Base-by-base conservation (phyloP, 192 early-diverging fungal species). In the Gamsiella multidivaricata region DNA sequence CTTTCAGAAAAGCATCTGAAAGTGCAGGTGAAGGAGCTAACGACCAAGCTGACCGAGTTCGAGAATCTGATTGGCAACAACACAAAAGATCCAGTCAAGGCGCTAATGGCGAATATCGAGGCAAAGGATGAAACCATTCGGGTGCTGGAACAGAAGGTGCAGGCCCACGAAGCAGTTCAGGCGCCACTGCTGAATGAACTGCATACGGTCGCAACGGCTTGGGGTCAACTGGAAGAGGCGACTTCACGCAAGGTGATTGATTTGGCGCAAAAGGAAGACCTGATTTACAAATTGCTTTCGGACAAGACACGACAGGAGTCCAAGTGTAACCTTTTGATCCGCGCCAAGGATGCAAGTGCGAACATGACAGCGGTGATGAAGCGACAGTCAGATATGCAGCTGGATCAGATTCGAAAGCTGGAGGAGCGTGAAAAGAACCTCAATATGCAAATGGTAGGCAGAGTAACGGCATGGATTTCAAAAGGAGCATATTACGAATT, bases 261-360 rank as follows among this genome's bases (percentile, higher is more conserved):
- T 54, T 72, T 95, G 46, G 80, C 84, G 3, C 83, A 89, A 36
- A 94, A 93, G 84, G 92, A 95, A 72, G 93, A 95, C 62, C 87
- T 92, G 20, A 90, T 95, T 33, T 71, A 87, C 63, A 90, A 91
- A 39, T 79, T 95, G 11, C 70, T 91, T 15, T 91, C 92, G 12
- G 95, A 98, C 80, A 94, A 90, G 82, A 86, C 89, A 47, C 95
- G 94, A 84, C 88, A 89, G 60, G 94, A 94, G 29, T 92, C 96
- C 42, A 99, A 95, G 64, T 95, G 92, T 52, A 89, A 85, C 31
- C 86, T 87, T 47, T 82, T 95, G 55, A 88, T 90, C 67, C 95
- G 95, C 79, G 89, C 95, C 50, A 90, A 83, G 45, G 92, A 90
- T 61, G 86, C 89, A 8, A 80, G 83, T 53, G 83, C 88, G 36